Base-by-base conservation (phyloP, 352 stramenopile species). In the Phytophthora agathidicida region DNA sequence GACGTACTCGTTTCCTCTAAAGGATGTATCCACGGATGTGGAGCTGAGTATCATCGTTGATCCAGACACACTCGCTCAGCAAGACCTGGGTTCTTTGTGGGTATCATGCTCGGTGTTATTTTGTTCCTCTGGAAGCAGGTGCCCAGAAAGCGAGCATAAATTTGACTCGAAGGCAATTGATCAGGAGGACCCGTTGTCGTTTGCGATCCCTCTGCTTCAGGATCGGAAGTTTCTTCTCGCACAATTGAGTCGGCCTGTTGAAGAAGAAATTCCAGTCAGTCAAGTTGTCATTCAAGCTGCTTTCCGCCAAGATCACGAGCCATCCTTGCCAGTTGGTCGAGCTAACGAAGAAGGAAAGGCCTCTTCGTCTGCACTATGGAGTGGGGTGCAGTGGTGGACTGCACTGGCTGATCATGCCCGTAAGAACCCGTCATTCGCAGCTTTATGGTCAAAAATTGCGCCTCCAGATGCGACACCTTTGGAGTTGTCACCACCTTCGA, bases 91-190 rank as follows among this genome's bases (percentile, higher is more conserved):
- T 6, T 44, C 37, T 28, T 13, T 86, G 35, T 47, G 50, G 20
- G 65, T 72, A 7, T 81, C 73, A 14, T 76, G 70, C 22, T 71
- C 57, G n/a, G 60, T 86, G 20, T 13, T 74, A 31, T 86, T 86
- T 62, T 70, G 60, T 35, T 58, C 75, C 19, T 53, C 20, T 33
- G 13, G 19, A 26, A 33, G 39, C 27, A 19, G 6, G 9, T 1
- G 17, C 13, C 24, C 17, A 47, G 44, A 48, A 24, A 51, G 4
- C 20, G 55, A 45, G 14, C 7, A 16, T 28, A 7, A 13, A 27
- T 27, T 31, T 16, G 17, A 44, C 16, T 27, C 39, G 4, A 38
- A 46, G 14, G 9, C 30, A 14, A 27, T 10, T 22, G 8, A 35
- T 35, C 43, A 20, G 3, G 20, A 61, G 1, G 11, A 57, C 26